These are phyloP conservation scores for Phytophthora cryptogea DNA, from an alignment of 352 stramenopile genomes.

Conservation along the genomic window DNA sequence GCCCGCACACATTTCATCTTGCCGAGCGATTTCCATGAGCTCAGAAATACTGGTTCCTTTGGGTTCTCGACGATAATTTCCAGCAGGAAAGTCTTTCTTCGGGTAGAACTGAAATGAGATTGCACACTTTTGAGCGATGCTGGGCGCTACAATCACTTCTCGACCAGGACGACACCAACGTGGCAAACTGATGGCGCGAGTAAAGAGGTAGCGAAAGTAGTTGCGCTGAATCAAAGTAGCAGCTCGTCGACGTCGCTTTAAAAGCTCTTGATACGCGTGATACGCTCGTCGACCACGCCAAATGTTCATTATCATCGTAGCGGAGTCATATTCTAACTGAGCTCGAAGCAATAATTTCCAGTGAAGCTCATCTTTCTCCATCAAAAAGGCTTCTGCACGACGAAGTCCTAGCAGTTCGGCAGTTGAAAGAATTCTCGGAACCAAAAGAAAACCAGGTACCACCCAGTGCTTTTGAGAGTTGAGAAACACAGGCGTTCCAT, in stretches of 20 bases:
- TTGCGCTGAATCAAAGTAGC: conserved; percentile 67
- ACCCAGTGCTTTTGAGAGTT: conserved; percentile 77
- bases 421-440: conserved; percentile 23
- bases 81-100: conserved; percentile 70
- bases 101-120: conserved; percentile 82
- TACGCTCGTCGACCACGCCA: conserved; percentile 41
- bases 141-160: conserved; percentile 69
- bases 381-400: conserved; percentile 62
- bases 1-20: conserved; percentile 71
- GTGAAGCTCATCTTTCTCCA: conserved; percentile 66
- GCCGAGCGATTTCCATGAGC: conserved; percentile 63
- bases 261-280: conserved; percentile 38
- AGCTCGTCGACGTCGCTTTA: conserved; percentile 34
- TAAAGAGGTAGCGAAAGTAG: conserved; percentile 77
- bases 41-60: conserved; percentile 32
- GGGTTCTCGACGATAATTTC: conserved; percentile 61
- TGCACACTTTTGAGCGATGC: conserved; percentile 60
- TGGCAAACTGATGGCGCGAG: conserved; percentile 56
- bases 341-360: conserved; percentile 55
- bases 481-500: conserved; percentile 57
- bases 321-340: conserved; percentile 54
- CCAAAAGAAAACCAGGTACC: conserved; percentile 42
- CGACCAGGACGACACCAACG: conserved; percentile 64
- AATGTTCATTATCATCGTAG: conserved; percentile 44
- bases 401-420: conserved; percentile 49